These are phyloP conservation scores for Circinella minor DNA, from an alignment of 371 early-diverging fungal species.

Conservation along the genomic window DNA sequence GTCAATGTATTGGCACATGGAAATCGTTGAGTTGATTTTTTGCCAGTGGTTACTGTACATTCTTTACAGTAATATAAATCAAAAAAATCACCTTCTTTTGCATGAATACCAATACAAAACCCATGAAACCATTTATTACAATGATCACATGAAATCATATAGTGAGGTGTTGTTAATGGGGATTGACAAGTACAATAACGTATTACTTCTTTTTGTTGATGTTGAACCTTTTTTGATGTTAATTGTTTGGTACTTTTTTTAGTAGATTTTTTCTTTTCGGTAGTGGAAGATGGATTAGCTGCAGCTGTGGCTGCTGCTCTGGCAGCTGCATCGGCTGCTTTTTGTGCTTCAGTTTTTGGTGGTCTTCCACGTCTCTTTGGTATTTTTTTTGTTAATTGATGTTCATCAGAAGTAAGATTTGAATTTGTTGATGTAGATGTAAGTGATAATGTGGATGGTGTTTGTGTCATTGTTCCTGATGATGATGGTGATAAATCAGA, in stretches of 20 bases:
- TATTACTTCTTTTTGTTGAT: background rate
- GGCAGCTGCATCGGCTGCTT: conserved; percentile 2
- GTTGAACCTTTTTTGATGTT: background rate
- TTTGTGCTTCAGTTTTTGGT: conserved; percentile 12
- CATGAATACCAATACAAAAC: background rate
- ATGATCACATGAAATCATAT: conserved; percentile 14
- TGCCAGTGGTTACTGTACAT: conserved; percentile 5
- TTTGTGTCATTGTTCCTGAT: background rate
- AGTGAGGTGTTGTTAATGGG: background rate
- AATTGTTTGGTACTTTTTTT: background rate
- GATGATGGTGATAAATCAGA: background rate
- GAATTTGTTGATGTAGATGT: no score
- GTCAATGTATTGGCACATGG: conserved; percentile 5
- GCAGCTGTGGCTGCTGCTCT: no score
- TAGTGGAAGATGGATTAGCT: no score
- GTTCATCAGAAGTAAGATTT: background rate
- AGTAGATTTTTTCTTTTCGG: background rate
- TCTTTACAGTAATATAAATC: conserved; percentile 13
- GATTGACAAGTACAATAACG: conserved; percentile 12
- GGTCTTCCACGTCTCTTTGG: conserved; percentile 17
- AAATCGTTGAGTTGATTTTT: background rate
- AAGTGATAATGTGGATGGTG: background rate
- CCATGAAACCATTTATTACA: conserved; percentile 17
- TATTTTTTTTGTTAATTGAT: background rate
- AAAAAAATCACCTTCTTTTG: background rate